phyloP scores from a whole-genome alignment of 139 green algal genomes.

The Chara braunii region DNA sequence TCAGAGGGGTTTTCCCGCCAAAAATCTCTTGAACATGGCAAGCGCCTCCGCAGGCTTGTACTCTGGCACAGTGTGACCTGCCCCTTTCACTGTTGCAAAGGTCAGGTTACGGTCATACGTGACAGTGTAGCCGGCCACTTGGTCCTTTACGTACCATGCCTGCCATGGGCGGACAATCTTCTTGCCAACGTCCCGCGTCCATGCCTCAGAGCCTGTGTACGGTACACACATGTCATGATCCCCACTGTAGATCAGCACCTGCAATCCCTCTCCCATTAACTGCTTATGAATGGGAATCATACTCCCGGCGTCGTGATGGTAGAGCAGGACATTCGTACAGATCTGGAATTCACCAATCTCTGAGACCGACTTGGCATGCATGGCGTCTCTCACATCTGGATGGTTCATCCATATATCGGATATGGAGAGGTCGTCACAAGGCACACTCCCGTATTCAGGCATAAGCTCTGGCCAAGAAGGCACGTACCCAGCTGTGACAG shows the following conservation, averaged over 20 bases:
- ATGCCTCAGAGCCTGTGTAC: constrained; percentile 68
- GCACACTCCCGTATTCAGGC: constrained; percentile 8
- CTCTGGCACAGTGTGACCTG: constrained; percentile 73
- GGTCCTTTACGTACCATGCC: constrained; percentile 52
- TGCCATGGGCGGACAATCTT: constrained; percentile 42
- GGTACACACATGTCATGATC: constrained; percentile 72
- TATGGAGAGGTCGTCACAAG: constrained; percentile 13
- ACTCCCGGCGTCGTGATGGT: constrained; percentile 48
- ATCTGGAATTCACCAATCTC: constrained; percentile 28
- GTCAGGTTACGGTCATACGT: constrained; percentile 51
- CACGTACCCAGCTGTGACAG: constrained; percentile 24
- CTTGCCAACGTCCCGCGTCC: constrained; percentile 49
- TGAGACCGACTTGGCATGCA: constrained; percentile 47
- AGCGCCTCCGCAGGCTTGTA: constrained; percentile 58
- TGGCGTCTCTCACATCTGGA: constrained; percentile 45
- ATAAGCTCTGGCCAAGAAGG: constrained; percentile 45
- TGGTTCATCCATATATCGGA: constrained; percentile 57
- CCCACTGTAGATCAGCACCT: constrained; percentile 65
- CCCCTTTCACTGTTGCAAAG: constrained; percentile 65
- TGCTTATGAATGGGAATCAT: constrained; percentile 60
- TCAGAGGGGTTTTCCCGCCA: constrained; percentile 31
- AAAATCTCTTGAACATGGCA: constrained; percentile 53
- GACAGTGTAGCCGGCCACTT: constrained; percentile 63
- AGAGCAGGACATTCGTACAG: constrained; percentile 47
- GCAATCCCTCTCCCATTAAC: constrained; percentile 48